phyloP scores from a whole-genome alignment of 805 yeast genomes.

The Yarrowia sp. region DNA sequence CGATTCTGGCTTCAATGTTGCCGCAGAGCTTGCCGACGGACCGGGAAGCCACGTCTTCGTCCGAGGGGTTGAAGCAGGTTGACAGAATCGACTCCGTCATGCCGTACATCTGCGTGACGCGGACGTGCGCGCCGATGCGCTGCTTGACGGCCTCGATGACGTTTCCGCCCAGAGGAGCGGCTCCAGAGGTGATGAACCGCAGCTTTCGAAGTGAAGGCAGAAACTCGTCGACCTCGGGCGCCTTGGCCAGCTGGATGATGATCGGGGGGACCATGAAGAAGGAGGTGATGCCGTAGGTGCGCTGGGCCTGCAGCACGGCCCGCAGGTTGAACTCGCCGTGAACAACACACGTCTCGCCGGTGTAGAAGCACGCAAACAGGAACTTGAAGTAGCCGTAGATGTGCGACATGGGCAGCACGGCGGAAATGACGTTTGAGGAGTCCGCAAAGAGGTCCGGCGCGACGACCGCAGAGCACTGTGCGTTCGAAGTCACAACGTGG shows the following conservation, averaged over 20 bases:
- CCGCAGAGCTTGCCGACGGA: conserved; percentile 12
- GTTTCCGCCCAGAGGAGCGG: conserved; percentile 45
- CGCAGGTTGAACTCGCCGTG: conserved; percentile 40
- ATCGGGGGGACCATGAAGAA: conserved; percentile 46
- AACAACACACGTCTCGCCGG: conserved; percentile 33
- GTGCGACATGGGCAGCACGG: conserved; percentile 38
- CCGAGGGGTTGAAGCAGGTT: conserved; percentile 18
- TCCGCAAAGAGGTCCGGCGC: conserved; percentile 42
- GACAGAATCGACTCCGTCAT: conserved; percentile 29
- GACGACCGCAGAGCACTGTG: conserved; percentile 39
- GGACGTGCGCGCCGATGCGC: conserved; percentile 28
- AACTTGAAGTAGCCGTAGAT: conserved; percentile 37
- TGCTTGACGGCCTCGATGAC: conserved; percentile 3
- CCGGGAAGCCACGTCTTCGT: background rate
- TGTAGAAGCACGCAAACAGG: conserved; percentile 34
- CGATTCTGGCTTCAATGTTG: conserved; percentile 5
- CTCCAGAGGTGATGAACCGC: conserved; percentile 45
- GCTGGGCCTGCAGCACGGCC: conserved; percentile 34
- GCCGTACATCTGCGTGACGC: conserved; percentile 26
- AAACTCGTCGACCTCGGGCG: conserved; percentile 45
- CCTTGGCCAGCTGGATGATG: conserved; percentile 48
- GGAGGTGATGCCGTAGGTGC: conserved; percentile 40
- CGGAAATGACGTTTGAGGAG: conserved; percentile 39
- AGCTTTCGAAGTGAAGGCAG: conserved; percentile 44
- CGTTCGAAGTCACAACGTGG: conserved; percentile 47